Base-by-base conservation (phyloP, 345 rosid genomes). In the Eucalyptus camaldulensis region DNA sequence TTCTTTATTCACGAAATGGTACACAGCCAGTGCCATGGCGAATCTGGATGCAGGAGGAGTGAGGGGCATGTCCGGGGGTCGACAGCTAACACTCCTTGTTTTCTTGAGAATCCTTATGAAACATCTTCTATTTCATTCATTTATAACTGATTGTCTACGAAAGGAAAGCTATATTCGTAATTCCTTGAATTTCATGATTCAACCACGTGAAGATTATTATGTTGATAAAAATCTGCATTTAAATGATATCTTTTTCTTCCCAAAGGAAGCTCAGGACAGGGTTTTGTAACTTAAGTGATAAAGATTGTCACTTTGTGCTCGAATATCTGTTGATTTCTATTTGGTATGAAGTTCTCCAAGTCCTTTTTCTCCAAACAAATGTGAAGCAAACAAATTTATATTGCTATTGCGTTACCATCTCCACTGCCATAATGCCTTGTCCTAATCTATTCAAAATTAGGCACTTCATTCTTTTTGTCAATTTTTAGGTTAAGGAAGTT, bases 241-340 rank as follows among this genome's bases (percentile, higher is more conserved):
- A 76, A 40, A 76, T 76, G 47, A 13, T 0, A 40, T 21, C 24
- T 40, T 76, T 33, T 72, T 31, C 37, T 72, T 10, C 0, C 27
- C 47, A 76, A 76, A 11, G 5, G 47, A 76, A 76, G 47, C 85
- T 40, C 47, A 22, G 29, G 85, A 76, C 85, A 94, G 97, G 99
- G 95, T 27, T 49, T 91, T 33, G 95, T 94, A 85, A 76, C 27
- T 76, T 76, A 76, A 37, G 85, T 12, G 14, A 76, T 19, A 25
- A 40, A 19, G 81, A 40, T 76, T 3, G 85, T 76, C 47, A 76
- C 85, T 40, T 21, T 76, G 47, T 6, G 85, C 47, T 76, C 15
- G 8, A 76, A 40, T 76, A 2, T 40, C 85, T 40, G 85, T 40
- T 22, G 85, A 76, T 76, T 76, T 76, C 27, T 76, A 76, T 76